phyloP scores from a whole-genome alignment of 352 stramenopile genomes.

The Phytophthora macrochlamydospora region DNA sequence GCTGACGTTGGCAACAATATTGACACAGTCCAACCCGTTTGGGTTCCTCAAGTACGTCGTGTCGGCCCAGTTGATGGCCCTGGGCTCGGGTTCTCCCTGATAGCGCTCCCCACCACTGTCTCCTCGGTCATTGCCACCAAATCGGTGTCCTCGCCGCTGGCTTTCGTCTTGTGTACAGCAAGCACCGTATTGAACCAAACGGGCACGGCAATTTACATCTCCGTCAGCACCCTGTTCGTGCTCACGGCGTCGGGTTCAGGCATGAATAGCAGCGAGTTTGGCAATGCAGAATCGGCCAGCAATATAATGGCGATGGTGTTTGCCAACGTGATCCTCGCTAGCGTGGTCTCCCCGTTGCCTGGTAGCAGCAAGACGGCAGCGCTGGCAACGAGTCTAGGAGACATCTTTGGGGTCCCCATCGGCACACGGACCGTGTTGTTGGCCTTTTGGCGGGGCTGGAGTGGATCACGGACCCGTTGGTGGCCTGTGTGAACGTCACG shows the following conservation, averaged over 20 bases:
- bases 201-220: slow-evolving; percentile 63
- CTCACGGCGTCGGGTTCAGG: slow-evolving; percentile 30
- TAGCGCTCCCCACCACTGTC: slow-evolving; percentile 57
- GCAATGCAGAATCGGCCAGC: slow-evolving; percentile 23
- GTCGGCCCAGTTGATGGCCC: slow-evolving; percentile 52
- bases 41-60: slow-evolving; percentile 51
- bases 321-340: slow-evolving; percentile 42
- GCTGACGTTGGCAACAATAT: slow-evolving; percentile 38
- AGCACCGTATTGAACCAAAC: slow-evolving; percentile 64
- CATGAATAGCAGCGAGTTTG: slow-evolving; percentile 19
- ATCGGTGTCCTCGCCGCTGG: slow-evolving; percentile 60
- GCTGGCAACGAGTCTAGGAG: slow-evolving; percentile 48
- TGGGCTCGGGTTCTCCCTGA: slow-evolving; percentile 57
- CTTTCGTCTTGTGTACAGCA: slow-evolving; percentile 57
- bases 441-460: slow-evolving; percentile 53
- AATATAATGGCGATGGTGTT: slow-evolving; percentile 42
- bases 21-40: slow-evolving; percentile 57
- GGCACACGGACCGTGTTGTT: slow-evolving; percentile 37
- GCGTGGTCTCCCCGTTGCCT: slow-evolving; percentile 47
- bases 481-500: slow-evolving; percentile 58
- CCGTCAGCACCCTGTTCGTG: slow-evolving; percentile 52
- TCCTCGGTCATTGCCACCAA: slow-evolving; percentile 53
- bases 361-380: slow-evolving; percentile 35
- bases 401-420: slow-evolving; percentile 45
- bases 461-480: slow-evolving; percentile 62